A percentile compares a stretch with the other conserved stretches of the same genome.
phyloP scores from a whole-genome alignment of 1,284 basidiomycete genomes.

The Puccinia horiana region DNA sequence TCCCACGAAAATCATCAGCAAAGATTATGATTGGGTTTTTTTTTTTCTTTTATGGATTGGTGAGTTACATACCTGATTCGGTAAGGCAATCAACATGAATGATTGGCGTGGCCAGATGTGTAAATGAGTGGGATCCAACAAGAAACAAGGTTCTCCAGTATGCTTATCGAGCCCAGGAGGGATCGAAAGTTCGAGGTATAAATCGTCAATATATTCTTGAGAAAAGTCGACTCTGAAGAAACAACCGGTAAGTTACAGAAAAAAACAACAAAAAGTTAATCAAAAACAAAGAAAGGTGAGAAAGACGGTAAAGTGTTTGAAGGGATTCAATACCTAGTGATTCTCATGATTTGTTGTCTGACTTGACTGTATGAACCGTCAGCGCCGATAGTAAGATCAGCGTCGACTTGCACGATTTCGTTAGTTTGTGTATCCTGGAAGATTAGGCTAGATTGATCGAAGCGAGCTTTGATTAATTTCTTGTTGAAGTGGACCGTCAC shows the following conservation, averaged over 20 bases:
- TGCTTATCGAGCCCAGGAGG: constrained; percentile 66
- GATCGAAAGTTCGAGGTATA: constrained; percentile 95
- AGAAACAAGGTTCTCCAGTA: constrained; percentile 65
- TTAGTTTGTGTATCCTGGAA: constrained; percentile 48
- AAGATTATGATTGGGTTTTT: constrained; percentile 54
- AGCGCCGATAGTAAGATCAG: constrained; percentile 64
- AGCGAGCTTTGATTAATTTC: constrained; percentile 72
- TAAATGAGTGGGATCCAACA: constrained; percentile 88
- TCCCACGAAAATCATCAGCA: constrained; percentile 55
- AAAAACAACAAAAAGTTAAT: background rate
- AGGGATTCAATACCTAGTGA: constrained; percentile 69
- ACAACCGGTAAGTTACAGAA: background rate
- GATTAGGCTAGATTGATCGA: constrained; percentile 66
- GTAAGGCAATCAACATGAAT: constrained; percentile 97
- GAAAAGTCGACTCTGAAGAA: constrained; percentile 79
- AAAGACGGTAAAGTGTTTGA: background rate
- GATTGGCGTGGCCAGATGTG: constrained; percentile 99
- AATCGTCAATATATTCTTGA: constrained; percentile 90
- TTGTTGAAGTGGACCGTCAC: constrained; percentile 76
- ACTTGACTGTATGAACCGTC: constrained; percentile 86
- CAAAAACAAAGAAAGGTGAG: no score
- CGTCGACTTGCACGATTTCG: constrained; percentile 52
- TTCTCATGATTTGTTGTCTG: constrained; percentile 82
- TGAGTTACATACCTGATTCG: constrained; percentile 73
- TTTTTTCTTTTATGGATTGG: constrained; percentile 33